phyloP scores from a whole-genome alignment of 2,329 filamentous ascomycete species.

The Penicillium sp. region DNA sequence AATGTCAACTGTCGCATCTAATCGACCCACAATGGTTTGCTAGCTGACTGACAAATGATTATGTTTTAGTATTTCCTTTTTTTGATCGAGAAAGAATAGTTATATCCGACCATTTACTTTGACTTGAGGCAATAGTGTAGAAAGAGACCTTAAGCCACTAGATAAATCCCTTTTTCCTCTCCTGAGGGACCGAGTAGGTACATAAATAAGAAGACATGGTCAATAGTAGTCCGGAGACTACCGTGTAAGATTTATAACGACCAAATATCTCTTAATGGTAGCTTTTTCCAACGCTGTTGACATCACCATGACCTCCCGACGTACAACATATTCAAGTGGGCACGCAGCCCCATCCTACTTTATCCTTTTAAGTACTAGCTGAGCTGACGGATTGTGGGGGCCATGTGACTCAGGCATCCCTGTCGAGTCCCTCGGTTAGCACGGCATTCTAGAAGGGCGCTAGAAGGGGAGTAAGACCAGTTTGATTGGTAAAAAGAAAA shows the following conservation, averaged over 20 bases:
- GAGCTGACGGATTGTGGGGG: conserved; percentile 7
- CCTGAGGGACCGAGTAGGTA: neutral
- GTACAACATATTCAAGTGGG: neutral
- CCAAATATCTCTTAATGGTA: neutral
- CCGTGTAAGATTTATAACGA: neutral
- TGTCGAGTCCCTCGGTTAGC: conserved; percentile 4
- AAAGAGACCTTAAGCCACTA: neutral
- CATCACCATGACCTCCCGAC: neutral
- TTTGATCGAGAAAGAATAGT: neutral
- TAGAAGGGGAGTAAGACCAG: conserved; percentile 16
- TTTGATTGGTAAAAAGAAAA: conserved; percentile 8
- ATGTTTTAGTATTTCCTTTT: neutral
- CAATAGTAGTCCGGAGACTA: neutral
- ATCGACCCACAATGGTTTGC: neutral
- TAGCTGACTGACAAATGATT: no score
- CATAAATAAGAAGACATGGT: neutral
- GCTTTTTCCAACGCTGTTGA: neutral
- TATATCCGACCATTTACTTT: neutral
- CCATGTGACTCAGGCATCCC: conserved; percentile 1
- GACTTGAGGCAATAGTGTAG: neutral
- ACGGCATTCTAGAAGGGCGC: conserved; percentile 25
- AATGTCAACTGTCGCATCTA: neutral
- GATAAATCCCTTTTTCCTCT: neutral
- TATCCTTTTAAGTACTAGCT: neutral
- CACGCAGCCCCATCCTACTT: neutral